These are phyloP conservation scores for Grifola frondosa DNA, from an alignment of 1,284 basidiomycete species.

Conservation along the genomic window DNA sequence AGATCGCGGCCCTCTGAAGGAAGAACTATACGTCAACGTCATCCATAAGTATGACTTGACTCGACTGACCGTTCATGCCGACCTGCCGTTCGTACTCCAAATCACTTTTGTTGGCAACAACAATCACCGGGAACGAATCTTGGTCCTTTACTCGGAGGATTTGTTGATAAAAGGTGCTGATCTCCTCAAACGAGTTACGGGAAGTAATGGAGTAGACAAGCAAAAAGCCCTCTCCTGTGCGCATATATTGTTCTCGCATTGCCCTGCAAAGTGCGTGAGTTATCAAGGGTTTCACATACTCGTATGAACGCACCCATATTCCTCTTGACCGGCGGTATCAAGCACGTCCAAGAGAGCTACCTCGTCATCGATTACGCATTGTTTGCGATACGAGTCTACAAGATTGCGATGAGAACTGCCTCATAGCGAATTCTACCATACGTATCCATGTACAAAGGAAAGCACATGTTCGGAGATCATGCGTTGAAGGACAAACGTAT, in stretches of 20 bases:
- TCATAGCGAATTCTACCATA: not conserved
- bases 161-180: conserved; percentile 97
- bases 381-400: conserved; percentile 91
- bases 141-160: conserved; percentile 97
- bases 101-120: conserved; percentile 99
- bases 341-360: conserved; percentile 96
- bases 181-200: conserved; percentile 97
- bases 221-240: conserved; percentile 97
- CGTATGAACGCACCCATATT: conserved; percentile 82
- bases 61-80: conserved; percentile 82
- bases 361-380: conserved; percentile 97
- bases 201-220: conserved; percentile 99
- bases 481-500: too few species aligned
- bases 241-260: conserved; percentile 98
- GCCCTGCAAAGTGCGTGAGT: conserved; percentile 52
- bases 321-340: conserved; percentile 98
- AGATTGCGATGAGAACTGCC: not conserved
- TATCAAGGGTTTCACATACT: not conserved
- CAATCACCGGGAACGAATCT: conserved; percentile 96
- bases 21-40: conserved; percentile 3
- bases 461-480: too few species aligned
- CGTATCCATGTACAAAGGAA: not conserved
- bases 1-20: conserved; percentile 91
- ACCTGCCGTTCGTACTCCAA: conserved; percentile 98
- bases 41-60: not conserved